Evolutionary conservation across 495 filamentous ascomycete genomes (phyloP).

Genomic region (Aspergillus taichungensis): DNA sequence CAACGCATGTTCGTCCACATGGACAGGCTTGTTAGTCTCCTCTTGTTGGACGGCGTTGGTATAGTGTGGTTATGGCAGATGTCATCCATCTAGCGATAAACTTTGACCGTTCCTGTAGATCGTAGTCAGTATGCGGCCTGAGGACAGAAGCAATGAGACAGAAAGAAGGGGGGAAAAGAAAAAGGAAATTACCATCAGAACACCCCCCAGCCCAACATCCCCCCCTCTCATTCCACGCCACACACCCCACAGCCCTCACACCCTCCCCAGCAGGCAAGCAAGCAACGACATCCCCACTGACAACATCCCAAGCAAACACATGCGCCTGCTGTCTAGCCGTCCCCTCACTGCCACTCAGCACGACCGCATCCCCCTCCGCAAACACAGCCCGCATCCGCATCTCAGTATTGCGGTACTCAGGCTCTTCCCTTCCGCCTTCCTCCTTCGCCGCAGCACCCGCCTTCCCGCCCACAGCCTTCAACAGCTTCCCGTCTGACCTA

Average conservation of each 20-base stretch:
- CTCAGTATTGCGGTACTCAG: conserved; percentile 53
- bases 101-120: conserved; percentile 18
- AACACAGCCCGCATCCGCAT: conserved; percentile 63
- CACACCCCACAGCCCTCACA: conserved; percentile 49
- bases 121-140: neutral
- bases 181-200: conserved; percentile 42
- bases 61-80: too few relatives aligned
- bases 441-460: conserved; percentile 8
- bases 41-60: neutral
- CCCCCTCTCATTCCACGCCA: conserved; percentile 66
- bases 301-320: conserved; percentile 84
- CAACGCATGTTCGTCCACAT: neutral
- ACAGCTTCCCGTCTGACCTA: conserved; percentile 57
- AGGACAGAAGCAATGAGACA: neutral
- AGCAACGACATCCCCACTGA: conserved; percentile 60
- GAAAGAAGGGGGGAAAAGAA: neutral
- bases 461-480: conserved; percentile 60
- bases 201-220: conserved; percentile 59
- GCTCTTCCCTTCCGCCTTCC: neutral
- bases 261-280: conserved; percentile 49
- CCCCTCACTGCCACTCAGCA: conserved; percentile 74
- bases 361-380: conserved; percentile 64
- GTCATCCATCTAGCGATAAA: conserved; percentile 8
- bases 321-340: conserved; percentile 31
- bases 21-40: neutral